Conservation (phyloP, 305 asterid genomes). For the Monarda citriodora region DNA sequence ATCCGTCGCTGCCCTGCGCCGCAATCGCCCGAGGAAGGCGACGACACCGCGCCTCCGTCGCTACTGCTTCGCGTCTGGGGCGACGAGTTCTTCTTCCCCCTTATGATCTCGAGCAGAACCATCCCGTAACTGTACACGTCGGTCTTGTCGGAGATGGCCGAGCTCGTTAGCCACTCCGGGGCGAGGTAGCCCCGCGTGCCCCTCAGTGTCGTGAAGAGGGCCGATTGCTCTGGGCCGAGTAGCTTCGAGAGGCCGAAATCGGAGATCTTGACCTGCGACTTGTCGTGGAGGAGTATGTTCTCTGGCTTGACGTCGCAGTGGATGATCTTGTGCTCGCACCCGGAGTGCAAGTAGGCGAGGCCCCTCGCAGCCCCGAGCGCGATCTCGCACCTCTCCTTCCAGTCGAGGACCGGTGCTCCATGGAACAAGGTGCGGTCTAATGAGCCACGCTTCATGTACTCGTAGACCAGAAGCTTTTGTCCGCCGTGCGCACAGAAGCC, state of each 20-base stretch:
- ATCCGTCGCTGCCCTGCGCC: conserved; percentile 23
- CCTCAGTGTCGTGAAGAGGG: conserved; percentile 68
- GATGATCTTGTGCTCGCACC: conserved; percentile 78
- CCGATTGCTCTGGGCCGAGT: conserved; percentile 66
- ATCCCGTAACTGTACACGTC: conserved; percentile 90
- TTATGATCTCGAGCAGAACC: conserved; percentile 71
- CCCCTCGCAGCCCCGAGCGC: conserved; percentile 89
- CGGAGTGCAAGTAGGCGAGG: conserved; percentile 75
- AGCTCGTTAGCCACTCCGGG: conserved; percentile 88
- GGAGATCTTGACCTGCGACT: conserved; percentile 67
- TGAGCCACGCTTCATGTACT: conserved; percentile 83
- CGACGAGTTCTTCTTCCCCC: conserved; percentile 77
- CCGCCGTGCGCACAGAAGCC: conserved; percentile 68
- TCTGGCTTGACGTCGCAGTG: conserved; percentile 93
- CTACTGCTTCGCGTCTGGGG: conserved; percentile 40
- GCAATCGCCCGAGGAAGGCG: conserved; percentile 29
- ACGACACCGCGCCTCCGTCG: neutral
- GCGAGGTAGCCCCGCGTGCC: conserved; percentile 92
- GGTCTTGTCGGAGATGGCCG: conserved; percentile 72
- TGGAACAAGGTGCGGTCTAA: conserved; percentile 64
- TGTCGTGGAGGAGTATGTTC: conserved; percentile 72
- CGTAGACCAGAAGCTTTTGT: conserved; percentile 62
- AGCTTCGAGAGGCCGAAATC: conserved; percentile 93
- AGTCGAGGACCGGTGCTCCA: conserved; percentile 49
- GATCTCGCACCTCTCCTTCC: conserved; percentile 72